Conservation (phyloP, 306 rosid genomes). For the Ormosia emarginata region DNA sequence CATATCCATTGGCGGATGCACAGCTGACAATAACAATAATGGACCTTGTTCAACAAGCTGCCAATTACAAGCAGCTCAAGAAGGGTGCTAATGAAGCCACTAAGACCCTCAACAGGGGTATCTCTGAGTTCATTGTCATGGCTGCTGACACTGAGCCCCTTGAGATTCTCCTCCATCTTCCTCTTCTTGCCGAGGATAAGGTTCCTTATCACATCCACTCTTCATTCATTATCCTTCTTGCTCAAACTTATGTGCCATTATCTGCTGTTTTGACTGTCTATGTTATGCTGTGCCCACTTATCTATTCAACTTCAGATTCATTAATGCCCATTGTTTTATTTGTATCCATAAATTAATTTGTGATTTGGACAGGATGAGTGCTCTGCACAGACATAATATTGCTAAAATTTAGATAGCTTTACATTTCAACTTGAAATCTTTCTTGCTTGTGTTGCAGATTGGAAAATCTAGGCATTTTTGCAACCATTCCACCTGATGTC, state of each 20-base stretch:
- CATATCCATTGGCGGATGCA: slow-evolving; percentile 82
- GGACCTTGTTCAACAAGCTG: slow-evolving; percentile 75
- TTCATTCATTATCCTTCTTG: background rate
- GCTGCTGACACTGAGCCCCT: slow-evolving; percentile 85
- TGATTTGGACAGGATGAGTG: background rate
- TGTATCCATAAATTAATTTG: too few species aligned
- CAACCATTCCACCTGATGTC: background rate
- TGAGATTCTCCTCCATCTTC: slow-evolving; percentile 90
- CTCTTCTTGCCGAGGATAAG: slow-evolving; percentile 87
- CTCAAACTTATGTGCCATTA: too few species aligned
- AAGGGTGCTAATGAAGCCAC: slow-evolving; percentile 98
- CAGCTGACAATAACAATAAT: slow-evolving; percentile 72
- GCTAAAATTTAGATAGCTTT: background rate
- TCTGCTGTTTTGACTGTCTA: too few species aligned
- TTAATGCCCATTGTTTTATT: too few species aligned
- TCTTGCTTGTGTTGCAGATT: background rate
- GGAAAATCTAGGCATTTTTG: background rate
- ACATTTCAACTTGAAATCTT: background rate
- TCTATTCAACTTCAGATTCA: too few species aligned
- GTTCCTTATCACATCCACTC: slow-evolving; percentile 13
- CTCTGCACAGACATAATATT: background rate
- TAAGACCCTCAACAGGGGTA: slow-evolving; percentile 83
- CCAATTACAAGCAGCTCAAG: slow-evolving; percentile 74
- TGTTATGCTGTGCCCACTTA: too few species aligned
- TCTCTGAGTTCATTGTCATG: slow-evolving; percentile 86